Conservation (phyloP, 768 basidiomycete species). For the Russula dissimulans region DNA sequence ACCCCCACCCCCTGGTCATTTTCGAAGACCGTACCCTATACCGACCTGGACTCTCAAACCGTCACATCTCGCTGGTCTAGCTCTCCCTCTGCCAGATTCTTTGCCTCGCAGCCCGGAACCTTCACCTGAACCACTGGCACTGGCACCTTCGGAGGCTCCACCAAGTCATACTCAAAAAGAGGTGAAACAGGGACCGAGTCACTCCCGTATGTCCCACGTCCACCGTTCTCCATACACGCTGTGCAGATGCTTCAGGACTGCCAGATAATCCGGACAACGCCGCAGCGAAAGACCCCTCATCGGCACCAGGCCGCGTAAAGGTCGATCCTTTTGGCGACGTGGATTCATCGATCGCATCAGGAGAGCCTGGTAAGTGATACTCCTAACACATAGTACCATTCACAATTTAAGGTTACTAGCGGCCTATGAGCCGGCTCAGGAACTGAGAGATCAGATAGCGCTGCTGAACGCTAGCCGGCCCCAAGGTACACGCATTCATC, state of each 20-base stretch:
- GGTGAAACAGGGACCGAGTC: not conserved
- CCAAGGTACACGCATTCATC: not conserved
- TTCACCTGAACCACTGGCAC: not conserved
- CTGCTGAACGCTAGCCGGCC: not conserved
- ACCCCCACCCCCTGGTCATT: slow-evolving; percentile 1
- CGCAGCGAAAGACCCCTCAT: not conserved
- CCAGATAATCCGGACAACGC: not conserved
- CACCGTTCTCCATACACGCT: not conserved
- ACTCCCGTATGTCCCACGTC: not conserved
- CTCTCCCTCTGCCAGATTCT: not conserved
- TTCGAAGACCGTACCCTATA: slow-evolving; percentile 10
- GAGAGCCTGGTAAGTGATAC: slow-evolving; percentile 1
- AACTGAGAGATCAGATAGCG: slow-evolving; percentile 14
- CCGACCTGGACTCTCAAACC: slow-evolving; percentile 11
- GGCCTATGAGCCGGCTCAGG: slow-evolving; percentile 7
- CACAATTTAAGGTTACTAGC: not conserved
- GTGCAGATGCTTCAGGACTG: not conserved
- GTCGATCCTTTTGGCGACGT: not conserved
- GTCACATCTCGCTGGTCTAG: not conserved
- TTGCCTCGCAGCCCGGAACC: slow-evolving; percentile 2
- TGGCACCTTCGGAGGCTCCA: not conserved
- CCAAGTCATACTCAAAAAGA: not conserved
- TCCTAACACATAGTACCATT: not conserved
- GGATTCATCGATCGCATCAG: not conserved
- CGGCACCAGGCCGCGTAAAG: not conserved